Percentiles rank a stretch among this genome's conserved stretches.
Conservation (phyloP, 345 rosid genomes). For the Firmiana major region DNA sequence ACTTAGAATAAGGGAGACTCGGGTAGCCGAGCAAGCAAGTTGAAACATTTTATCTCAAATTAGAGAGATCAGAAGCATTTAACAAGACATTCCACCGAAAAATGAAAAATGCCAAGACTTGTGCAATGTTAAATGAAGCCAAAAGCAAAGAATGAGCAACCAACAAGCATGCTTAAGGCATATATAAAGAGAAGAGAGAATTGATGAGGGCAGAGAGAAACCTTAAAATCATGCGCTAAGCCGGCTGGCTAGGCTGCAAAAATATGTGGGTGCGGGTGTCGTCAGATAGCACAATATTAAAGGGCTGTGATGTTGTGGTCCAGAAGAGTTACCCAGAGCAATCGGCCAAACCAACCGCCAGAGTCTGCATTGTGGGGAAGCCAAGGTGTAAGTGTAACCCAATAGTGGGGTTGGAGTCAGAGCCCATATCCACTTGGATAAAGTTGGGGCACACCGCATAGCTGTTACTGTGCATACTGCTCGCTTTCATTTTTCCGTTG, state of each 20-base stretch:
- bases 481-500: not conserved
- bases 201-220: not conserved
- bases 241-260: not conserved
- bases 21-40: not conserved
- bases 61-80: not conserved
- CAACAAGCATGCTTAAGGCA: not conserved
- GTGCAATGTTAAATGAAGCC: not conserved
- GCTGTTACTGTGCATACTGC: not conserved
- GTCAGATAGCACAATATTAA: conserved; percentile 13
- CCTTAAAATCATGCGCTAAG: not conserved
- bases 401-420: conserved; percentile 12
- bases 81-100: not conserved
- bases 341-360: not conserved
- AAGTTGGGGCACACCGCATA: not conserved
- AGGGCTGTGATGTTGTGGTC: not conserved
- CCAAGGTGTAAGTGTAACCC: not conserved
- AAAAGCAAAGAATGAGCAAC: not conserved
- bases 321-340: not conserved
- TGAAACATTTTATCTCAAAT: not conserved
- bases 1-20: not conserved
- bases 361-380: not conserved
- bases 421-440: not conserved
- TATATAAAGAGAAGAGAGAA: not conserved
- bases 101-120: not conserved
- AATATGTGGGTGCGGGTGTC: conserved; percentile 13